Conservation (phyloP, 2,329 filamentous ascomycete species). For the Colletotrichum salicis region DNA sequence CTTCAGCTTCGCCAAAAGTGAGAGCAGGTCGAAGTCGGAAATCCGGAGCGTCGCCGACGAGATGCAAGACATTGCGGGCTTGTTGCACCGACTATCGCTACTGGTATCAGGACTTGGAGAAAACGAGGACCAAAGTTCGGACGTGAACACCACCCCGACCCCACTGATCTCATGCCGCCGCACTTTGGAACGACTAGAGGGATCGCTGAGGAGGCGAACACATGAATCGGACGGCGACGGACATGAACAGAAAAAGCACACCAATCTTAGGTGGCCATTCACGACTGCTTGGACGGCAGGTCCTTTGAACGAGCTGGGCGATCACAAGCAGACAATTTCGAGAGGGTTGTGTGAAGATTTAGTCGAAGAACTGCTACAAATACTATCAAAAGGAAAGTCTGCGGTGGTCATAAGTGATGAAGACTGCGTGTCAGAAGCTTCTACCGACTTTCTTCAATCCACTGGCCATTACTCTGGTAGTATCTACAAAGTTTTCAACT, state of each 20-base stretch:
- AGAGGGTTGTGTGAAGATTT: not conserved
- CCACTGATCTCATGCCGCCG: not conserved
- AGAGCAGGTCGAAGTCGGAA: not conserved
- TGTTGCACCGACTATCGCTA: not conserved
- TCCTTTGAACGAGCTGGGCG: not conserved
- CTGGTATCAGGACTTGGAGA: not conserved
- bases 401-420: not conserved
- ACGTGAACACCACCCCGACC: not conserved
- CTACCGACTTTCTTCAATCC: no score
- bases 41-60: not conserved
- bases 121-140: not conserved
- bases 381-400: not conserved
- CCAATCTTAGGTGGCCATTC: conserved; percentile 6
- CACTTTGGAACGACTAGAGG: not conserved
- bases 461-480: no score
- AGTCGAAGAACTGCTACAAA: not conserved
- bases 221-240: not conserved
- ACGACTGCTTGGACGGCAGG: conserved; percentile 9
- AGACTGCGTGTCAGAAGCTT: no score
- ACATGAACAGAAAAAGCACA: not conserved
- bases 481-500: not conserved
- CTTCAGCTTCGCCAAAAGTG: not conserved
- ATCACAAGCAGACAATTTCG: not conserved
- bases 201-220: not conserved
- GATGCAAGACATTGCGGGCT: conserved; percentile 4